Percentiles rank a stretch among this genome's conserved stretches.
Conservation (phyloP, 1,139 yeast species). For the Candida tropicalis region DNA sequence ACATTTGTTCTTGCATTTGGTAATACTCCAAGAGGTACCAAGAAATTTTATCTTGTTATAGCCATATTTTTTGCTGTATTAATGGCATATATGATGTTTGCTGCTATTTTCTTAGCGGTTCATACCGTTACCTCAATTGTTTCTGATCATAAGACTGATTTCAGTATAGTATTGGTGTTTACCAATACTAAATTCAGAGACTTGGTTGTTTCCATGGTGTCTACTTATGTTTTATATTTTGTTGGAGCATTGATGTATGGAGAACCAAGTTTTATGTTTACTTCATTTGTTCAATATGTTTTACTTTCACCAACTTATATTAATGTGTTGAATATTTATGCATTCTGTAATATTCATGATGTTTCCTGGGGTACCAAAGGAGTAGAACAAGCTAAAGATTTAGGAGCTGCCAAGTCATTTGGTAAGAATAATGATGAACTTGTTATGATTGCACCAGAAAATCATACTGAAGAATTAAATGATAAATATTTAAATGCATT, state of each 20-base stretch:
- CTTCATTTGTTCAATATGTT: slow-evolving; percentile 71
- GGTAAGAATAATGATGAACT: slow-evolving; percentile 60
- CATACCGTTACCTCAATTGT: slow-evolving; percentile 55
- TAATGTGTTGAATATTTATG: slow-evolving; percentile 78
- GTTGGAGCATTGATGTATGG: slow-evolving; percentile 74
- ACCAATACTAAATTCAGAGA: slow-evolving; percentile 75
- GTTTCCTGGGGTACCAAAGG: slow-evolving; percentile 91
- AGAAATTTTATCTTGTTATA: slow-evolving; percentile 44
- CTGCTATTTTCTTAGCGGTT: slow-evolving; percentile 82
- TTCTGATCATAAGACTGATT: slow-evolving; percentile 42
- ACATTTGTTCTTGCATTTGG: slow-evolving; percentile 52
- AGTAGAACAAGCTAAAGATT: slow-evolving; percentile 60
- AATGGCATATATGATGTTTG: slow-evolving; percentile 57
- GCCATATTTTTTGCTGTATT: slow-evolving; percentile 45
- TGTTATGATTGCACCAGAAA: slow-evolving; percentile 66
- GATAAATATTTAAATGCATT: slow-evolving; percentile 55
- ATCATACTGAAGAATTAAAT: slow-evolving; percentile 59
- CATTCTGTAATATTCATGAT: slow-evolving; percentile 85
- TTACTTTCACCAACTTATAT: slow-evolving; percentile 75
- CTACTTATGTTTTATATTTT: slow-evolving; percentile 83
- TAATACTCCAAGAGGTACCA: slow-evolving; percentile 51
- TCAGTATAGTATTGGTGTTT: slow-evolving; percentile 52
- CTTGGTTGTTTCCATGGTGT: slow-evolving; percentile 78
- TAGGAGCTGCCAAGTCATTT: slow-evolving; percentile 66
- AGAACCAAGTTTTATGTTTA: slow-evolving; percentile 79